Percentiles rank a stretch among this genome's conserved stretches.
Evolutionary conservation across 768 basidiomycete genomes (phyloP).

Genomic region (Serpula lacrymans): DNA sequence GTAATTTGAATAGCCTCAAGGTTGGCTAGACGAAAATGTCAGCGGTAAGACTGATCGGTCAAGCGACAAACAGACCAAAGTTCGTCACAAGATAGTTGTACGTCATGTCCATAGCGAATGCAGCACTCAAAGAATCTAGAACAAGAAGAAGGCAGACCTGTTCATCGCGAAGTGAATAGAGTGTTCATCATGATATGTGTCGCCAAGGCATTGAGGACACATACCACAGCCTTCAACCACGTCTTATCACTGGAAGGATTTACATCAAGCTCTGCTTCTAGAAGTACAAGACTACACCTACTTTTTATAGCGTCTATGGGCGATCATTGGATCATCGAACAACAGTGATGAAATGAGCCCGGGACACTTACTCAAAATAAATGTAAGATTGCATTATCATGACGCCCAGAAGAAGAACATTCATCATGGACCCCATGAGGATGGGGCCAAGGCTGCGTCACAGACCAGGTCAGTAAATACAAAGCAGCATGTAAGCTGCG

Average conservation of each 20-base stretch:
- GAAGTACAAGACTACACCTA: conserved; percentile 6
- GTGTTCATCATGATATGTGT: too few species aligned
- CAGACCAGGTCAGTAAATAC: too few species aligned
- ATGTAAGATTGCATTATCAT: conserved; percentile 47
- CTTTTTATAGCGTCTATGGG: conserved; percentile 38
- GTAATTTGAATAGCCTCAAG: too few species aligned
- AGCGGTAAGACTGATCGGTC: too few species aligned
- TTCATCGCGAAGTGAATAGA: neutral
- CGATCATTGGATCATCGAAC: too few species aligned
- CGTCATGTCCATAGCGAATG: conserved; percentile 41
- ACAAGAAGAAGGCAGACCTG: conserved; percentile 40
- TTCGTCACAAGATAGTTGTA: conserved; percentile 42
- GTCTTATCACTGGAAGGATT: conserved; percentile 34
- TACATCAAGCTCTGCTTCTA: neutral
- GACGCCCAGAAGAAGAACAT: conserved; percentile 45
- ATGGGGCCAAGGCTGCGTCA: conserved; percentile 48
- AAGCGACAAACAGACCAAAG: conserved; percentile 39
- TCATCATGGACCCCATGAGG: conserved; percentile 44
- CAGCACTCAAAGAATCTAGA: conserved; percentile 42
- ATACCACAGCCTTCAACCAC: conserved; percentile 46
- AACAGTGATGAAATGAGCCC: neutral
- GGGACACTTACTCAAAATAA: conserved; percentile 35
- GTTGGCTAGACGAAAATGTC: too few species aligned
- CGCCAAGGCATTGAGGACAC: conserved; percentile 9
- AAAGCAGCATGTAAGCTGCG: too few species aligned